These are phyloP conservation scores for Trichoderma parareesei DNA, from an alignment of 495 filamentous ascomycete genomes.

Conservation along the genomic window DNA sequence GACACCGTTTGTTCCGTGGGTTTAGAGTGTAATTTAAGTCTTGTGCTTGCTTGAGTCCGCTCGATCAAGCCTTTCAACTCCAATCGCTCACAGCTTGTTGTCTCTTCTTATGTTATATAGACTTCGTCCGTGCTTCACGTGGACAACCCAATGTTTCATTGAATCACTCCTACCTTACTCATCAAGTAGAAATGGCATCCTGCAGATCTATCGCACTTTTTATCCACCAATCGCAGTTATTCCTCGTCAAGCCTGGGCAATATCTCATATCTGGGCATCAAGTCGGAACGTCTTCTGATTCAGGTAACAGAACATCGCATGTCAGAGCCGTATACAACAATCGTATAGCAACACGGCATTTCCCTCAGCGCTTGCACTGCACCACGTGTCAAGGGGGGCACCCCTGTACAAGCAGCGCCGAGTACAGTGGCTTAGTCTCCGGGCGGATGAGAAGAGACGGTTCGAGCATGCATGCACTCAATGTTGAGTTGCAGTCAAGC, in stretches of 20 bases:
- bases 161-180: neutral
- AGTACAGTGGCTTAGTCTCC: neutral
- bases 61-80: too few species aligned
- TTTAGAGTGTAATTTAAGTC: too few species aligned
- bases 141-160: too few species aligned
- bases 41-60: too few species aligned
- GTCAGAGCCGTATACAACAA: too few species aligned
- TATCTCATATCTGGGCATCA: neutral
- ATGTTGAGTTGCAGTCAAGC: neutral
- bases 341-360: neutral
- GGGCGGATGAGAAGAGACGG: neutral
- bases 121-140: too few species aligned
- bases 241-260: neutral
- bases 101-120: too few species aligned
- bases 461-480: neutral
- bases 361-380: neutral
- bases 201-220: neutral
- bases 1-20: neutral
- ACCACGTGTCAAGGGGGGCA: neutral
- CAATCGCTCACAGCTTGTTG: too few species aligned
- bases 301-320: neutral
- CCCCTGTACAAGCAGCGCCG: neutral
- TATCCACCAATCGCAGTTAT: neutral
- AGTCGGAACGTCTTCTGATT: neutral
- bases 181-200: neutral